Evolutionary conservation across 176 grass and related monocot genomes (phyloP).

Genomic region (Avena insularis): DNA sequence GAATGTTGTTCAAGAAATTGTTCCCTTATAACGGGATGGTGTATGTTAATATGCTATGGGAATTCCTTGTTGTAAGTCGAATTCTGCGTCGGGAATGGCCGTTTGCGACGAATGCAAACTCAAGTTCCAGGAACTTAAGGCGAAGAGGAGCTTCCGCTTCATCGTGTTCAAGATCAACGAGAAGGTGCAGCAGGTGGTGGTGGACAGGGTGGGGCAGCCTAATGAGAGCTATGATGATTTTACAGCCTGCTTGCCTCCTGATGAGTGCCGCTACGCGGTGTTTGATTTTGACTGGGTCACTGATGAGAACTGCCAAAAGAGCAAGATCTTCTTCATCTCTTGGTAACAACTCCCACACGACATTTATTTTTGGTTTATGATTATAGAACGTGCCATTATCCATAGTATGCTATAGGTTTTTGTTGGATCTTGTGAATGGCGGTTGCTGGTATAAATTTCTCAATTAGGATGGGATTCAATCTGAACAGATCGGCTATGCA

Average conservation of each 20-base stretch:
- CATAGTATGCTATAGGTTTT: not conserved
- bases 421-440: not conserved
- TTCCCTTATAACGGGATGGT: slow-evolving; percentile 29
- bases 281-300: slow-evolving; percentile 96
- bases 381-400: slow-evolving; percentile 8
- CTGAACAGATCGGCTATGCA: slow-evolving; percentile 13
- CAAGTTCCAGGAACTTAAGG: slow-evolving; percentile 89
- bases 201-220: slow-evolving; percentile 76
- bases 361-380: not conserved
- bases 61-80: slow-evolving; percentile 62
- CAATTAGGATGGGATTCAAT: not conserved
- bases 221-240: slow-evolving; percentile 85
- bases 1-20: slow-evolving; percentile 10
- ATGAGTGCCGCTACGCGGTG: slow-evolving; percentile 97
- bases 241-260: slow-evolving; percentile 63
- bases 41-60: slow-evolving; percentile 23
- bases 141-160: slow-evolving; percentile 97
- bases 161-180: slow-evolving; percentile 99
- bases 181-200: slow-evolving; percentile 84
- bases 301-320: slow-evolving; percentile 93
- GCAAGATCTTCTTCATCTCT: slow-evolving; percentile 98
- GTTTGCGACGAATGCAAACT: slow-evolving; percentile 96
- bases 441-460: slow-evolving; percentile 25
- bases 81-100: slow-evolving; percentile 97
- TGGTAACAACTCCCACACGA: slow-evolving; percentile 53